A percentile compares a stretch with the other conserved stretches of the same genome.
Evolutionary conservation across 1,139 yeast genomes (phyloP).

Genomic region (Lodderomyces orthopsilosis): DNA sequence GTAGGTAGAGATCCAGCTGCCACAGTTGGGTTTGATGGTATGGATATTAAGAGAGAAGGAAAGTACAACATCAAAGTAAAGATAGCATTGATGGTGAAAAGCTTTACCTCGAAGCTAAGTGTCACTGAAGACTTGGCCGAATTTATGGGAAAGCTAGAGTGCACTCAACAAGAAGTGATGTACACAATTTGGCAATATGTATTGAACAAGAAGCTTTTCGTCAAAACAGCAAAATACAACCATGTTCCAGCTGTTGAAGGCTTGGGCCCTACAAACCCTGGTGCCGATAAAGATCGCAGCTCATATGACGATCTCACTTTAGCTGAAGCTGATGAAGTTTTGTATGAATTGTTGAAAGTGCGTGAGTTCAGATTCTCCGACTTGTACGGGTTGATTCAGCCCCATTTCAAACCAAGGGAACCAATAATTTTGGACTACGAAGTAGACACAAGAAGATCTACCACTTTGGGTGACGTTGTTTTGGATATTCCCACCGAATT

Average conservation of each 20-base stretch:
- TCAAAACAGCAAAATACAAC: slow-evolving; percentile 31
- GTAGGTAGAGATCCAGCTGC: slow-evolving; percentile 27
- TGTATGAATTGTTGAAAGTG: slow-evolving; percentile 55
- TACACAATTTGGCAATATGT: slow-evolving; percentile 88
- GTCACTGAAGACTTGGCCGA: slow-evolving; percentile 62
- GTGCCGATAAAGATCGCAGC: slow-evolving; percentile 18
- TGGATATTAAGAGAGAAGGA: slow-evolving; percentile 84
- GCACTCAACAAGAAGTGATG: slow-evolving; percentile 84
- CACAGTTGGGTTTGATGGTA: slow-evolving; percentile 67
- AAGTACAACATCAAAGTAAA: slow-evolving; percentile 61
- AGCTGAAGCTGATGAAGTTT: slow-evolving; percentile 63
- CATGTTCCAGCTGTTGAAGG: slow-evolving; percentile 38
- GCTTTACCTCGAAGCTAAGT: slow-evolving; percentile 59
- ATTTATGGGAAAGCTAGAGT: slow-evolving; percentile 71
- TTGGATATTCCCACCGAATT: slow-evolving; percentile 71
- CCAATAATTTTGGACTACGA: slow-evolving; percentile 78
- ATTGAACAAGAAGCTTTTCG: slow-evolving; percentile 66
- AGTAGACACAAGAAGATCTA: slow-evolving; percentile 69
- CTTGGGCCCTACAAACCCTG: slow-evolving; percentile 10
- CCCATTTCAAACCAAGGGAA: slow-evolving; percentile 66
- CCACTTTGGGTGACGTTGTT: slow-evolving; percentile 78
- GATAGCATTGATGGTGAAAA: slow-evolving; percentile 79
- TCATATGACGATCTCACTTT: slow-evolving; percentile 41
- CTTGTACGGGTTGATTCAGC: slow-evolving; percentile 61
- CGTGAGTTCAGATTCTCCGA: slow-evolving; percentile 65